Evolutionary conservation across 306 rosid genomes (phyloP).

Genomic region (Sicyos edulis): DNA sequence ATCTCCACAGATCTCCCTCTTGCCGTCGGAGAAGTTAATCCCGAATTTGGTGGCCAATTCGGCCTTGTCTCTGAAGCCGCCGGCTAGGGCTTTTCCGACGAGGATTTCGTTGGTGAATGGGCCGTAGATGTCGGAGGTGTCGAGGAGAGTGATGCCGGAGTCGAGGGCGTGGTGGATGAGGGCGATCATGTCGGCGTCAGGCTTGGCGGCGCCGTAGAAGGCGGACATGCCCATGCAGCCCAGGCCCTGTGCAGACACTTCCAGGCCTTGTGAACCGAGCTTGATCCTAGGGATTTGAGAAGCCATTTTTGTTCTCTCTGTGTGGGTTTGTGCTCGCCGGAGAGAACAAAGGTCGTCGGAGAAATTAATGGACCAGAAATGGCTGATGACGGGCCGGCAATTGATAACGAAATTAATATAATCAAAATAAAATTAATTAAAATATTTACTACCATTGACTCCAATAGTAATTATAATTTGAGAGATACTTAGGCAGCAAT

Average conservation of each 20-base stretch:
- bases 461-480: too few species aligned
- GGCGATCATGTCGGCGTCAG: conserved; percentile 24
- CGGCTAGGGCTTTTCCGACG: conserved; percentile 32
- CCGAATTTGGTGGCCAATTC: conserved; percentile 50
- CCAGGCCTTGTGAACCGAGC: conserved; percentile 59
- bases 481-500: too few species aligned
- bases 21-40: not conserved
- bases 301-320: conserved; percentile 26
- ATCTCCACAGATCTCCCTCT: conserved; percentile 39
- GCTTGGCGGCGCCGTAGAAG: conserved; percentile 16
- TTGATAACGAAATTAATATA: too few species aligned
- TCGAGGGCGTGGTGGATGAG: conserved; percentile 58
- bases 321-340: not conserved
- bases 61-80: conserved; percentile 37
- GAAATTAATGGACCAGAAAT: too few species aligned
- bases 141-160: conserved; percentile 58
- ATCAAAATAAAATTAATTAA: too few species aligned
- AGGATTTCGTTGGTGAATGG: conserved; percentile 50
- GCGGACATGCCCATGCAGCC: conserved; percentile 77
- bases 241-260: conserved; percentile 55
- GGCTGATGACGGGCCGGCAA: too few species aligned
- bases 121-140: conserved; percentile 60
- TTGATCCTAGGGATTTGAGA: conserved; percentile 40
- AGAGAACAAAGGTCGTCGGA: not conserved
- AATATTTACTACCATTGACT: too few species aligned